These are phyloP conservation scores for Populus trichocarpa DNA, from an alignment of 441 rosid species.

Conservation along the genomic window DNA sequence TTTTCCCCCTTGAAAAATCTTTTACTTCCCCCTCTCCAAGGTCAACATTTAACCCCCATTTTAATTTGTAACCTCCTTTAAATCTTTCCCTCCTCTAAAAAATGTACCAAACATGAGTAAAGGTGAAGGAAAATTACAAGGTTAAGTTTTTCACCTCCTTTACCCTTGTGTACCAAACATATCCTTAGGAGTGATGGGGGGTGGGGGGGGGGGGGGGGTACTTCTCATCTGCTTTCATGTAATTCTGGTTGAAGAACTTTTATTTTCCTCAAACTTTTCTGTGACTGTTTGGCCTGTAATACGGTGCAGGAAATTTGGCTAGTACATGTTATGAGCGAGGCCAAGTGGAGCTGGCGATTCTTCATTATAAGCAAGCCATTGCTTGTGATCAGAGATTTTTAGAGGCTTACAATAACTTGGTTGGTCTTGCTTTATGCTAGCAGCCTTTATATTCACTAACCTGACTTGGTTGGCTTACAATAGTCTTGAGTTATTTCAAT, in stretches of 20 bases:
- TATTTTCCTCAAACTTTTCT: neutral
- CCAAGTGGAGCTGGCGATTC: constrained; percentile 83
- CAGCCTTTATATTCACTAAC: too few species aligned
- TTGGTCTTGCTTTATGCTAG: constrained; percentile 29
- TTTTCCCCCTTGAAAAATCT: neutral
- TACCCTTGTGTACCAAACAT: neutral
- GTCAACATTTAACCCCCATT: neutral
- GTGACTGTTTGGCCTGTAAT: neutral
- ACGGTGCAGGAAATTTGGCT: constrained; percentile 77
- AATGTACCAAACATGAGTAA: neutral
- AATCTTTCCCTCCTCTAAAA: too few species aligned
- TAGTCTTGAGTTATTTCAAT: neutral
- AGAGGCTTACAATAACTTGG: constrained; percentile 98
- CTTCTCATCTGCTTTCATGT: neutral
- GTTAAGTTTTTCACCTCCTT: neutral
- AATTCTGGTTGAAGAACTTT: neutral
- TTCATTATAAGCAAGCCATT: constrained; percentile 89
- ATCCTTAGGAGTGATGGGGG: too few species aligned
- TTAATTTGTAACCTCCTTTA: neutral
- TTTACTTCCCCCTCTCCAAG: neutral
- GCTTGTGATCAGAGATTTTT: constrained; percentile 75
- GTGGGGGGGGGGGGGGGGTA: too few species aligned
- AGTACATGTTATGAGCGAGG: constrained; percentile 86
- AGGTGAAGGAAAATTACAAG: neutral
- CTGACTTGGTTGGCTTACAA: too few species aligned